phyloP scores from a whole-genome alignment of 2,329 filamentous ascomycete species.

The Biscogniauxia marginata region DNA sequence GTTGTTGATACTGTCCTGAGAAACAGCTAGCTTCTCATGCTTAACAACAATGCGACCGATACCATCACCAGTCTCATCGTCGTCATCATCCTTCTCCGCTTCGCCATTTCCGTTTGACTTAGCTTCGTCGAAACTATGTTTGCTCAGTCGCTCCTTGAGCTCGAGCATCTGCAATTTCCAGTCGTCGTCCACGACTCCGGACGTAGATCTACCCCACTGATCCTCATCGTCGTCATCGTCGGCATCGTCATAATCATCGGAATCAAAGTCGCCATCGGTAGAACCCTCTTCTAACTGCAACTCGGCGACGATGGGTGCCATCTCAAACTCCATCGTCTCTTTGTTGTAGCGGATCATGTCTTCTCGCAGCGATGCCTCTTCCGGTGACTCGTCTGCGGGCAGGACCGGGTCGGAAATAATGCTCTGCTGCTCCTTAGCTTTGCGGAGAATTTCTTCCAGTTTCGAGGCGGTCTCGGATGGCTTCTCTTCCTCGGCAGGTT shows the following conservation, averaged over 20 bases:
- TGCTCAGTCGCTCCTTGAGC: conserved; percentile 68
- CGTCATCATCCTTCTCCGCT: conserved; percentile 35
- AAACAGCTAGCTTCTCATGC: conserved; percentile 25
- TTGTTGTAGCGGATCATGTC: conserved; percentile 87
- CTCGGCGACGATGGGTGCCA: conserved; percentile 90
- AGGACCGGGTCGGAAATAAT: conserved; percentile 54
- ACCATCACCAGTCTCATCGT: conserved; percentile 38
- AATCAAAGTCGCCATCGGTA: conserved; percentile 52
- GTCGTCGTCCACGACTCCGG: conserved; percentile 65
- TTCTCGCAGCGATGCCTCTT: conserved; percentile 76
- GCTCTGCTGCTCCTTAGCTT: conserved; percentile 54
- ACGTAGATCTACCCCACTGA: conserved; percentile 70
- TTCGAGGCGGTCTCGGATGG: conserved; percentile 44
- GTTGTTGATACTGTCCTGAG: conserved; percentile 27
- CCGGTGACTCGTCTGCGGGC: conserved; percentile 71
- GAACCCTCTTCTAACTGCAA: conserved; percentile 74
- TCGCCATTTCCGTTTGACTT: conserved; percentile 41
- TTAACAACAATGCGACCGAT: conserved; percentile 37
- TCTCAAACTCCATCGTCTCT: conserved; percentile 63
- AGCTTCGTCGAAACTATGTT: conserved; percentile 45
- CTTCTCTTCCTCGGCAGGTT: conserved; percentile 38
- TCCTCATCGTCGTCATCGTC: conserved; percentile 61
- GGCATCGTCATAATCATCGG: conserved; percentile 51
- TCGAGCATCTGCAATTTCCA: conserved; percentile 83
- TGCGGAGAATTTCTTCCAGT: conserved; percentile 56